Evolutionary conservation across 257 asterid genomes (phyloP), one percentile per base, ranked within the genome.

Genomic region (Galeopsis tetrahit): DNA sequence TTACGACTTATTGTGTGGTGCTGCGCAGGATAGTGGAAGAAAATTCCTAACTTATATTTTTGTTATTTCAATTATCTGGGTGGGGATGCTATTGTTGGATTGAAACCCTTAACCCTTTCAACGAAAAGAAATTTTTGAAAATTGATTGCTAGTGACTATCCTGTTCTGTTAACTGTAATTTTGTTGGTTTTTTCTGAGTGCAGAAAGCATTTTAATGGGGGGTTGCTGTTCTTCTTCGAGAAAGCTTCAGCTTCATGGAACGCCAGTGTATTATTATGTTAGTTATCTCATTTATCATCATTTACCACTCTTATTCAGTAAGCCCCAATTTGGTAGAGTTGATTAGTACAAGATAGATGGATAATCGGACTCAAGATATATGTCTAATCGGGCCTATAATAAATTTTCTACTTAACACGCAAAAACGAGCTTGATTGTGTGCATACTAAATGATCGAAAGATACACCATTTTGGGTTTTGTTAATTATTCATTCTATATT

Each of bases 181-280:
- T 49, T 21, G 0, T 6, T 34, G 33, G 0, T 53, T 33, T 10
- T 4, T 28, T 39, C 28, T 10, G 7, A 35, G 36, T 56, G 62
- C 68, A 40, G 72, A 42, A 56, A 53, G 28, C 28, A 21, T 21
- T 39, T 77, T 73, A 76, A 90, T 90, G 92, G 96, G 96, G 52
- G 91, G 91, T 72, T 90, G 95, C 71, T 90, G 95, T 77, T 88
- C 87, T 80, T 86, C 95, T 72, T 85, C 95, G 31, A 81, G 88
- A 74, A 88, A 87, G 81, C 85, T 73, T 67, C 92, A 84, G 86
- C 82, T 85, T 69, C 91, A 82, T 66, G 94, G 92, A 51, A 84
- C 92, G 49, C 96, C 90, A 28, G 81, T 88, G 69, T 91, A 79
- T 82, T 89, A 87, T 87, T 89, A 84, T 79, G 97, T 88, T 52